phyloP scores from a whole-genome alignment of 768 basidiomycete genomes.

The Podaxis sp. region DNA sequence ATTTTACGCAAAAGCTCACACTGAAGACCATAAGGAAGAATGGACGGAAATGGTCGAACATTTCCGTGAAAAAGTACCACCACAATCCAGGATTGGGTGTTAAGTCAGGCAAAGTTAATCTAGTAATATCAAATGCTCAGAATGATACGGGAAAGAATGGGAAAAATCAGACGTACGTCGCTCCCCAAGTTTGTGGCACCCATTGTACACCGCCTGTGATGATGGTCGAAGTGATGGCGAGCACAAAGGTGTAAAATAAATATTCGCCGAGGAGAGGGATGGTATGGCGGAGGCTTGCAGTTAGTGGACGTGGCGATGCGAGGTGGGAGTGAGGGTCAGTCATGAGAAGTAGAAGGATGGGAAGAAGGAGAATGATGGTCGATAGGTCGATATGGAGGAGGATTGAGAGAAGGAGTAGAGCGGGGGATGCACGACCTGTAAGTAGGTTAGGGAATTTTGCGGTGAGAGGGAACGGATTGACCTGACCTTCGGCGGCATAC shows the following conservation, averaged over 20 bases:
- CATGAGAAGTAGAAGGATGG: constrained; percentile 62
- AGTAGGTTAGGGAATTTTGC: neutral
- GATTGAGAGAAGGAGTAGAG: constrained; percentile 67
- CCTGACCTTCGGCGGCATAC: constrained; percentile 63
- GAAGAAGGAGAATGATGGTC: constrained; percentile 68
- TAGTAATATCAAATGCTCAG: constrained; percentile 25
- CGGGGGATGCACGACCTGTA: constrained; percentile 52
- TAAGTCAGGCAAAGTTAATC: constrained; percentile 79
- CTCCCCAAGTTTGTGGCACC: constrained; percentile 81
- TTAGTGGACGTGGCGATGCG: constrained; percentile 50
- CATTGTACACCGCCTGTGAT: constrained; percentile 62
- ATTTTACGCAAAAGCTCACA: constrained; percentile 40
- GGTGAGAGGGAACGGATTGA: neutral
- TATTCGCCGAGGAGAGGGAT: constrained; percentile 47
- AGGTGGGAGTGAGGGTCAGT: constrained; percentile 61
- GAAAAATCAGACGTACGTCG: constrained; percentile 47
- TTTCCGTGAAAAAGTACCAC: constrained; percentile 99
- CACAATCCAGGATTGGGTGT: constrained; percentile 93
- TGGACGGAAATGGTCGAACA: constrained; percentile 96
- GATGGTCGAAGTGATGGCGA: constrained; percentile 49
- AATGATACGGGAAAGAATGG: neutral
- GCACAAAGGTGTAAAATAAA: constrained; percentile 38
- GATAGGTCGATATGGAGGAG: constrained; percentile 59
- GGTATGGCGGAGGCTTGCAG: constrained; percentile 22
- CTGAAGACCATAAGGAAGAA: constrained; percentile 96